Base-by-base conservation (phyloP, 208 protist species). In the Tritrichomonas foetus region DNA sequence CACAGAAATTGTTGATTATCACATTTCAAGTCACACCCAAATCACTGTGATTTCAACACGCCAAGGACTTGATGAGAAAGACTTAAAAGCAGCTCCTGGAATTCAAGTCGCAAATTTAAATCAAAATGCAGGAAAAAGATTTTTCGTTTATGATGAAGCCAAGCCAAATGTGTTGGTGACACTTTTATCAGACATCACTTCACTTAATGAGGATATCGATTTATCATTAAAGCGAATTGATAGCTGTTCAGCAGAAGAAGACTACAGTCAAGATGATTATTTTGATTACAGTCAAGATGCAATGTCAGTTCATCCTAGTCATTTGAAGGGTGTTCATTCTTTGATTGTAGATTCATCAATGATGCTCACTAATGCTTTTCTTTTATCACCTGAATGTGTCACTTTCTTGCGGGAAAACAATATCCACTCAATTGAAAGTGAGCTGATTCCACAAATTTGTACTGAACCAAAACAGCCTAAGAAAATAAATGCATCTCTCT, bases 281-380 rank as follows among this genome's bases (percentile, higher is more conserved):
- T n/a, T n/a, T n/a, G 11, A 16, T 27, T 30, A 50, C 30, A 41
- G 50, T 50, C 16, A 30, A 20, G 47, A 89, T 22, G 14, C 11
- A 3, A 89, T 89, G 47, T 22, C 53, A 61, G 44, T 89, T 50
- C 20, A 14, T 39, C 47, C 3, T 50, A 1, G 30, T 20, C 33
- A 39, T 47, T 33, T 89, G 3, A 20, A 53, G 11, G 30, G 8
- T 9, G 2, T 9, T 3, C 33, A 89, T 3, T 47, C 78, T 39
- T n/a, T 89, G 20, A 57, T 89, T 47, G 44, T 89, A 27, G 78
- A 89, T 89, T 20, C 78, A n/a, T 89, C 78, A 36, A 89, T 89
- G 14, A 53, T 33, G 39, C 27, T 89, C 8, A 89, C 78, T 57
- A 89, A 89, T 89, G 41, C 78, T 13, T 89, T 57, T 89, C 20